phyloP scores from a whole-genome alignment of 345 rosid species.

The Moringa oleifera region DNA sequence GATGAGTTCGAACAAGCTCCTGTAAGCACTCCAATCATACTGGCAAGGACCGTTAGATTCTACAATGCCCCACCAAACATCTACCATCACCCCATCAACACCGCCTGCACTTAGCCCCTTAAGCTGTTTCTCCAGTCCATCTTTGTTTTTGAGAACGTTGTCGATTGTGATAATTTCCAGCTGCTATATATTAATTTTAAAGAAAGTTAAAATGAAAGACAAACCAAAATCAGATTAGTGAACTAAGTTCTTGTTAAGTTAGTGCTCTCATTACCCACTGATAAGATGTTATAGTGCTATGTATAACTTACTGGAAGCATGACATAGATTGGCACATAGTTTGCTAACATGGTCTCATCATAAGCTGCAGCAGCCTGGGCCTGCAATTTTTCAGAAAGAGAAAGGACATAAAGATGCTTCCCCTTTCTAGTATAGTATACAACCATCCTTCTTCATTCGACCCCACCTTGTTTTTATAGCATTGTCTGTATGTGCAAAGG shows the following conservation, averaged over 20 bases:
- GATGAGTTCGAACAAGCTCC: constrained; percentile 51
- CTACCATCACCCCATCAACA: constrained; percentile 77
- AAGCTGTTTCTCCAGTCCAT: constrained; percentile 44
- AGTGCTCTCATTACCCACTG: no score
- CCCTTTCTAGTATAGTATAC: no score
- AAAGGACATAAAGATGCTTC: no score
- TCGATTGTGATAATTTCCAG: constrained; percentile 54
- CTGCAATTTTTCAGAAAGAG: constrained; percentile 26
- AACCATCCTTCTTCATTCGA: no score
- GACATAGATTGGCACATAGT: constrained; percentile 69
- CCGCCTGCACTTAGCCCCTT: constrained; percentile 59
- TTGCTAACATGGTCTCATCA: constrained; percentile 37
- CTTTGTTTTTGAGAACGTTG: constrained; percentile 41
- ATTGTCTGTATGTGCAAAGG: no score
- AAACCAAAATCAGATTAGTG: not conserved
- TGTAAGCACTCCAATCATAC: constrained; percentile 75
- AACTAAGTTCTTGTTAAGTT: no score
- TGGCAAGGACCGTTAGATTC: constrained; percentile 56
- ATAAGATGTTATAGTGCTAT: not conserved
- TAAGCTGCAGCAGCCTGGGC: constrained; percentile 11
- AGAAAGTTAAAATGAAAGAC: not conserved
- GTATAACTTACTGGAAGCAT: constrained; percentile 65
- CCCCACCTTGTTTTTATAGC: no score
- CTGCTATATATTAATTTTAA: constrained; percentile 20
- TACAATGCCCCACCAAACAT: constrained; percentile 84